Evolutionary conservation across 768 basidiomycete genomes (phyloP).

Genomic region (Podaxis pistillaris): DNA sequence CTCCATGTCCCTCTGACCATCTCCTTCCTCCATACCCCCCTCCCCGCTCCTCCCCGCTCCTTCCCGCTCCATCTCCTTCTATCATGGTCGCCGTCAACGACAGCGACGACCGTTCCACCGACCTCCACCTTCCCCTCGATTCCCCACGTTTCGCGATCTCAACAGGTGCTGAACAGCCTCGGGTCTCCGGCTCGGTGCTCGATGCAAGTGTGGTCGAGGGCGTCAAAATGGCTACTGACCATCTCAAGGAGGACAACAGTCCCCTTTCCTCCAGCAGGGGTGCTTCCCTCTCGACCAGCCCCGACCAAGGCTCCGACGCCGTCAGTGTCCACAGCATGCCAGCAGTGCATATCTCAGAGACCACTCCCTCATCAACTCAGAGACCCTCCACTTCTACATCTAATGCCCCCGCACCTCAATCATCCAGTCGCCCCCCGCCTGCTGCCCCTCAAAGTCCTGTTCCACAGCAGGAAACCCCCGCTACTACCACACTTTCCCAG

Average conservation of each 20-base stretch:
- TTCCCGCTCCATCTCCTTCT: not conserved
- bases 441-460: constrained; percentile 27
- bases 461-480: constrained; percentile 24
- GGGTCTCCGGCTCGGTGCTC: constrained; percentile 21
- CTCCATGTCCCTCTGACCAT: constrained; percentile 10
- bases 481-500: constrained; percentile 23
- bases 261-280: constrained; percentile 26
- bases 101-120: constrained; percentile 35
- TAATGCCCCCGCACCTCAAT: constrained; percentile 24
- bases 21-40: not conserved
- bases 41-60: not conserved
- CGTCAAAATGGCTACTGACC: constrained; percentile 26
- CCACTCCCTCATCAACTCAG: constrained; percentile 26
- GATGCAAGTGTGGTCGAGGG: constrained; percentile 21
- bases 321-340: constrained; percentile 64
- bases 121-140: constrained; percentile 34
- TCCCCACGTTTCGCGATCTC: constrained; percentile 26
- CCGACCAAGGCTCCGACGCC: constrained; percentile 42
- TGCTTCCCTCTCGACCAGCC: constrained; percentile 36
- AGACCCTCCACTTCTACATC: constrained; percentile 28
- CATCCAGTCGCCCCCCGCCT: constrained; percentile 31
- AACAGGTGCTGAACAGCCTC: constrained; percentile 23
- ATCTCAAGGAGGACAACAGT: constrained; percentile 24
- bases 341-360: constrained; percentile 46
- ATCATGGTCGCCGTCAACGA: constrained; percentile 13